phyloP scores from a whole-genome alignment of 345 rosid species.

The Gynandropsis gynandra region DNA sequence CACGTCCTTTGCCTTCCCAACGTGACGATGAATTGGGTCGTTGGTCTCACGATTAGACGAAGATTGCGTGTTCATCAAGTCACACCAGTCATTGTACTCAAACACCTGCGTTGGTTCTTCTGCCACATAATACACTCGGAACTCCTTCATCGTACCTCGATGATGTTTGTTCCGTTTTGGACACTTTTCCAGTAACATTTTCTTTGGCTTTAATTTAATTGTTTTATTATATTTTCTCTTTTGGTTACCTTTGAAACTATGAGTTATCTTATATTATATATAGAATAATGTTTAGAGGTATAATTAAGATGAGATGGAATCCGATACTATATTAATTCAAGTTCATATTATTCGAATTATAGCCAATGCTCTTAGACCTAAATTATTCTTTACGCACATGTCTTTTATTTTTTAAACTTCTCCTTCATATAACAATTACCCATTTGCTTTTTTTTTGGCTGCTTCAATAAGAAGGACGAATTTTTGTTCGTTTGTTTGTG shows the following conservation, averaged over 20 bases:
- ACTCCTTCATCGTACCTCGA: slow-evolving; percentile 16
- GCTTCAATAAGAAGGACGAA: too few species aligned
- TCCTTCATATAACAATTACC: too few species aligned
- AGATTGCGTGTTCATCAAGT: background rate
- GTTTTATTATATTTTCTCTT: slow-evolving; percentile 7
- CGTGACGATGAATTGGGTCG: slow-evolving; percentile 12
- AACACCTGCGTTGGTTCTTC: slow-evolving; percentile 20
- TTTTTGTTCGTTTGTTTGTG: too few species aligned
- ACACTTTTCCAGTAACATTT: slow-evolving; percentile 18
- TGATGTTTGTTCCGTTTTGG: slow-evolving; percentile 19
- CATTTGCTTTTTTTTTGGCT: too few species aligned
- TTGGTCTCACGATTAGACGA: background rate
- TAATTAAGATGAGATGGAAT: slow-evolving; percentile 16
- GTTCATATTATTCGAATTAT: background rate
- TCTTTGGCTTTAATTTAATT: slow-evolving; percentile 3
- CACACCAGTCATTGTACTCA: slow-evolving; percentile 1
- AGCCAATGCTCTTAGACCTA: background rate
- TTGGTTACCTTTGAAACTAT: slow-evolving; percentile 9
- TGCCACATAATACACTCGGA: slow-evolving; percentile 8
- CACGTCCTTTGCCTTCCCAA: slow-evolving; percentile 27
- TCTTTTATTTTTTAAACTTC: background rate
- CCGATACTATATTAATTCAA: slow-evolving; percentile 12
- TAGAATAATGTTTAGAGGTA: slow-evolving; percentile 1
- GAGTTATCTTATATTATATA: slow-evolving; percentile 12
- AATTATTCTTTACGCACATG: slow-evolving; percentile 14